Evolutionary conservation across 139 green algal genomes (phyloP).

Genomic region (Volvox reticuliferus): DNA sequence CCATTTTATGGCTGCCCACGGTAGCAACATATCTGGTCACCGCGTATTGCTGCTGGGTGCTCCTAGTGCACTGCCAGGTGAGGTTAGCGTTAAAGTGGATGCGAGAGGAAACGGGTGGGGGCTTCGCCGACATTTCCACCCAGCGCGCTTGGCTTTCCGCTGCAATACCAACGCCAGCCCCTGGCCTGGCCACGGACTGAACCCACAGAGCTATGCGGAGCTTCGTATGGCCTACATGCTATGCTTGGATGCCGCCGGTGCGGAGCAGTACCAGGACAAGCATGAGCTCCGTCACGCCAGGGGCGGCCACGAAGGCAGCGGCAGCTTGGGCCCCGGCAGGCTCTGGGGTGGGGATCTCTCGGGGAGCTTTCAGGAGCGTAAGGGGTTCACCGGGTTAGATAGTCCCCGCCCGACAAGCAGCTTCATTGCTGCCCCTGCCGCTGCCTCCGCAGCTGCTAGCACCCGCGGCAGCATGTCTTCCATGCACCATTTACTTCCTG

Average conservation of each 20-base stretch:
- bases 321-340: background rate
- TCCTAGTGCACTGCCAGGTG: constrained; percentile 46
- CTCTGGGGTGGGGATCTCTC: background rate
- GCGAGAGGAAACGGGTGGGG: background rate
- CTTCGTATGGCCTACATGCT: constrained; percentile 44
- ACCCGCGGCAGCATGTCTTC: background rate
- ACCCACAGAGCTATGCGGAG: constrained; percentile 35
- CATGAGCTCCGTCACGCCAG: background rate
- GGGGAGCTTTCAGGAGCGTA: background rate
- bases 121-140: background rate
- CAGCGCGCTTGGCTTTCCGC: no score
- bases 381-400: no score
- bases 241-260: constrained; percentile 32
- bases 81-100: background rate
- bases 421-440: background rate
- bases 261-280: constrained; percentile 29
- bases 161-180: no score
- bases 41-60: constrained; percentile 42
- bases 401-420: background rate
- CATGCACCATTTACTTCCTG: background rate
- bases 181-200: no score
- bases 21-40: background rate
- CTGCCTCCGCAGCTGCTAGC: background rate
- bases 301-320: background rate
- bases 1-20: constrained; percentile 38